Base-by-base conservation (phyloP, 1,284 basidiomycete species). In the Prillingera fragicola region DNA sequence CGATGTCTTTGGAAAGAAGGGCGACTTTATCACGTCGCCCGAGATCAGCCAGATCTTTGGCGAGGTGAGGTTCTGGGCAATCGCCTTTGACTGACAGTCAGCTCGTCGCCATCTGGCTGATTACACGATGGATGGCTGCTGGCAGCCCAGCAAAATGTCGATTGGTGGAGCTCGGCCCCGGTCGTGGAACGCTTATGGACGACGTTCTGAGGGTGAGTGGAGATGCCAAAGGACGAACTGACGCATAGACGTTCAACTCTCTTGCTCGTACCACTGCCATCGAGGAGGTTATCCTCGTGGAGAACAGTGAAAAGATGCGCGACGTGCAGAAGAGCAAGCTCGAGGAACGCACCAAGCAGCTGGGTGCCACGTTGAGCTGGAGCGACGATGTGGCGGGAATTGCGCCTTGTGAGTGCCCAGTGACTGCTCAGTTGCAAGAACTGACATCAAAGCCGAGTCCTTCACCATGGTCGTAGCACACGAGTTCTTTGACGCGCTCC, bases 1-100 rank as follows among this genome's bases (percentile, higher is more conserved):
- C 48, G 77, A 82, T 29, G 84, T 97, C 3, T 87, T 98, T 60
- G 95, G 95, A 9, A 60, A 80, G 0, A 75, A 78, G 26, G 95
- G 95, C 3, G 95, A 99, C 73, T 99, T 98, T 61, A 85, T 89
- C 29, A 99, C 95, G 1, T 90, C 85, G 53, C 95, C 95, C 2
- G 95, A 99, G 66, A 96, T 99, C 43, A 87, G 82, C 57, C 92
- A 97, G 67, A 81, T 90, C 0, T 98, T 98, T 68, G 95, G 95
- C 52, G 94, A 99, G 81, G 90, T 91, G 62, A 48, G 78, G 23
- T 18, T 37, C 8, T 3, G 27, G 12, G 13, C 17, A 19, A 18
- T 13, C 13, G 27, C 10, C 9, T 13, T 25, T 25, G 24, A 17
- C 27, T 36, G 24, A 21, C 17, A 13, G 25, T 28, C 73, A 92